phyloP scores from a whole-genome alignment of 805 yeast species.

The Barnettozyma siamensis region DNA sequence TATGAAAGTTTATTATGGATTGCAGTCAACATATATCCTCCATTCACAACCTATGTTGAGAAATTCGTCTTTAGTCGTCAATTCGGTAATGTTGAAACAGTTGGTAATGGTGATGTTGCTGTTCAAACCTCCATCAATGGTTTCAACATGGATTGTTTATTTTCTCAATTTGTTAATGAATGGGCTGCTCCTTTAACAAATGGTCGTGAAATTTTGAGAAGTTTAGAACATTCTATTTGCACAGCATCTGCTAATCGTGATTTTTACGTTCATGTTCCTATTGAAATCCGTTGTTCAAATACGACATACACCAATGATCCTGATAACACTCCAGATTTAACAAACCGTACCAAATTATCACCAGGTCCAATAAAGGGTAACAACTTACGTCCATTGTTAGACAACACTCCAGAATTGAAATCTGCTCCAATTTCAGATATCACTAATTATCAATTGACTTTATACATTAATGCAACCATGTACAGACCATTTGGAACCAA shows the following conservation, averaged over 20 bases:
- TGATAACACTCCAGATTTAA: slow-evolving; percentile 39
- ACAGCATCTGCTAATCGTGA: slow-evolving; percentile 55
- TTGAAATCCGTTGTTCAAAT: slow-evolving; percentile 91
- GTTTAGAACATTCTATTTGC: slow-evolving; percentile 56
- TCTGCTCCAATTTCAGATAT: slow-evolving; percentile 43
- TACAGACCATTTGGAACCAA: slow-evolving; percentile 85
- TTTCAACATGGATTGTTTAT: slow-evolving; percentile 91
- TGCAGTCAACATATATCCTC: slow-evolving; percentile 66
- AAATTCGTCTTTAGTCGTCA: slow-evolving; percentile 79
- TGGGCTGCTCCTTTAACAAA: slow-evolving; percentile 90
- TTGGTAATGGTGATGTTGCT: slow-evolving; percentile 52
- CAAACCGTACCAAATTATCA: slow-evolving; percentile 44
- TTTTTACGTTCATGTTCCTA: slow-evolving; percentile 89
- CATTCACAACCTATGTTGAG: slow-evolving; percentile 80
- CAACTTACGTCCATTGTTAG: slow-evolving; percentile 72
- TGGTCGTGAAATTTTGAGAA: slow-evolving; percentile 66
- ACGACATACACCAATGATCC: slow-evolving; percentile 41
- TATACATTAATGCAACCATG: slow-evolving; percentile 90
- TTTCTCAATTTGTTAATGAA: slow-evolving; percentile 90
- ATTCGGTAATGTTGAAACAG: slow-evolving; percentile 69
- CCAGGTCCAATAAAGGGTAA: slow-evolving; percentile 86
- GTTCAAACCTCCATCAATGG: slow-evolving; percentile 82
- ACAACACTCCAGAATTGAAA: slow-evolving; percentile 65
- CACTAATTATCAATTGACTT: slow-evolving; percentile 70
- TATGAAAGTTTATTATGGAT: slow-evolving; percentile 78